Evolutionary conservation across 331 rosid genomes (phyloP).

Genomic region (Malus hybrid): DNA sequence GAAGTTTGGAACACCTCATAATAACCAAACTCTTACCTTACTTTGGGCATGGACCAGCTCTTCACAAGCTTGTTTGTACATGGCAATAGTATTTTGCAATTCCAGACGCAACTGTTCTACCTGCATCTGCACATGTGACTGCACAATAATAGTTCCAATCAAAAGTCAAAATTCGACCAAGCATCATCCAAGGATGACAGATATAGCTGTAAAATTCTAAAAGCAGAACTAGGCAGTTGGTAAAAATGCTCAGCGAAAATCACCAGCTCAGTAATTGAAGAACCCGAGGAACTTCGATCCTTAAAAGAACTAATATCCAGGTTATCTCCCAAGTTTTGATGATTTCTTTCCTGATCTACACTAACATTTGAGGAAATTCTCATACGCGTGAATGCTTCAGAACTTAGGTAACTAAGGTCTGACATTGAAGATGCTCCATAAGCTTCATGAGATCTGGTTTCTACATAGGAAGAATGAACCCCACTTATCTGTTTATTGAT

Average conservation of each 20-base stretch:
- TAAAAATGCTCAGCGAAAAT: background rate
- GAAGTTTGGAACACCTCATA: conserved; percentile 7
- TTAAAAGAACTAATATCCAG: conserved; percentile 25
- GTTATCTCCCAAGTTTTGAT: conserved; percentile 24
- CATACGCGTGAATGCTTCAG: conserved; percentile 28
- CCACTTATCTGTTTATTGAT: conserved; percentile 29
- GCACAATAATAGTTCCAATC: conserved; percentile 13
- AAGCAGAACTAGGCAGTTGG: background rate
- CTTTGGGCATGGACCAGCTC: conserved; percentile 66
- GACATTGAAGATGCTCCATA: conserved; percentile 39
- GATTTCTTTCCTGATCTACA: conserved; percentile 27
- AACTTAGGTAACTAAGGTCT: conserved; percentile 34
- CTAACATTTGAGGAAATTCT: conserved; percentile 16
- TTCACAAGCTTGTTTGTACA: conserved; percentile 74
- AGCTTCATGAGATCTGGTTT: conserved; percentile 19
- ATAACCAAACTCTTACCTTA: conserved; percentile 48
- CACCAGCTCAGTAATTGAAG: conserved; percentile 55
- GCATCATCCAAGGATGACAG: background rate
- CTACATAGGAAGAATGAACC: conserved; percentile 22
- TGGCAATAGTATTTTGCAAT: conserved; percentile 59
- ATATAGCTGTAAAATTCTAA: background rate
- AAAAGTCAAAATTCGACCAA: conserved; percentile 2
- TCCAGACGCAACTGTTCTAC: conserved; percentile 57
- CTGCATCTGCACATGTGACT: conserved; percentile 50
- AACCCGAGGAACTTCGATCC: conserved; percentile 30